Conservation (phyloP, 352 stramenopile species). For the Phytophthora pinifolia region DNA sequence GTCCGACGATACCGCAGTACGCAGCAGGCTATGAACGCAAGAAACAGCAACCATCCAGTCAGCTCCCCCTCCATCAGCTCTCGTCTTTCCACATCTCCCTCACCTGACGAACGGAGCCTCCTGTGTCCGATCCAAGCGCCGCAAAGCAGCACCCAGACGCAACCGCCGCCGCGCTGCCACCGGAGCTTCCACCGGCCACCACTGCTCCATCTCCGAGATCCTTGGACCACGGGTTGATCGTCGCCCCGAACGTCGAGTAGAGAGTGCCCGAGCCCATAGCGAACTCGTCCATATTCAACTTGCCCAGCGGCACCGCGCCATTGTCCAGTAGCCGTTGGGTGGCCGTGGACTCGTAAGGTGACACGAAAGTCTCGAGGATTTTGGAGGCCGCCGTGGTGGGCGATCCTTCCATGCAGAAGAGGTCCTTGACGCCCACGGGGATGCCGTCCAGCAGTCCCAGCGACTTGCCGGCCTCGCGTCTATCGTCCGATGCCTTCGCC, state of each 20-base stretch:
- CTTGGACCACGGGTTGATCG: slow-evolving; percentile 88
- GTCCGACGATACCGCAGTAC: slow-evolving; percentile 95
- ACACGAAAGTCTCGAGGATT: slow-evolving; percentile 90
- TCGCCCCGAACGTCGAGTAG: slow-evolving; percentile 88
- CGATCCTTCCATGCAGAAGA: slow-evolving; percentile 91
- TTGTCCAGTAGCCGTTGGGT: slow-evolving; percentile 84
- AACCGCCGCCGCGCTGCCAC: slow-evolving; percentile 93
- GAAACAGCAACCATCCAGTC: background rate
- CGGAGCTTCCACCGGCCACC: slow-evolving; percentile 93
- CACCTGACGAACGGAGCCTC: slow-evolving; percentile 94
- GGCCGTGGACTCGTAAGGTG: slow-evolving; percentile 89
- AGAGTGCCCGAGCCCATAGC: slow-evolving; percentile 96
- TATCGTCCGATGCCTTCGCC: slow-evolving; percentile 77
- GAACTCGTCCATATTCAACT: slow-evolving; percentile 99
- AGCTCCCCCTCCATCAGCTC: background rate
- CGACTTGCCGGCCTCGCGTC: slow-evolving; percentile 42
- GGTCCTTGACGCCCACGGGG: slow-evolving; percentile 96
- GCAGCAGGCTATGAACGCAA: slow-evolving; percentile 78
- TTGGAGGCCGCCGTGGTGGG: slow-evolving; percentile 89
- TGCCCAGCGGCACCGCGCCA: slow-evolving; percentile 94
- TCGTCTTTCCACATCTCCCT: background rate
- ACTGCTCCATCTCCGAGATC: slow-evolving; percentile 53
- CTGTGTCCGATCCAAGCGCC: slow-evolving; percentile 97
- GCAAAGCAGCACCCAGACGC: slow-evolving; percentile 90
- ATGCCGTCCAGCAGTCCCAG: slow-evolving; percentile 92